Evolutionary conservation across 148 eudicot genomes (phyloP).

Genomic region (Vaccinium myrtillus): DNA sequence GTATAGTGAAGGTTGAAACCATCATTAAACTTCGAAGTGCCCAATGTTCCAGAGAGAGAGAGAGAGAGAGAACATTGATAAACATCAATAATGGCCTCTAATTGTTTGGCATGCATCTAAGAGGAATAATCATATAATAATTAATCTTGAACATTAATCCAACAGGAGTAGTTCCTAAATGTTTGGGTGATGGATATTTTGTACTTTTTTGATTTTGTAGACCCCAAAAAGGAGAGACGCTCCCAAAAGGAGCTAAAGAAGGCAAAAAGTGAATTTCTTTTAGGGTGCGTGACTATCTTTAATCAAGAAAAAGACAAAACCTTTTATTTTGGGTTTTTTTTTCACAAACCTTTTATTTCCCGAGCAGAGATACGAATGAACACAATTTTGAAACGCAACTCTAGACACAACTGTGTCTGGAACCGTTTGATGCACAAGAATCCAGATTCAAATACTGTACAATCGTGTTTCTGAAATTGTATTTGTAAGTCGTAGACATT

Average conservation of each 20-base stretch:
- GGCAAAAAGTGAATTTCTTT: conserved; percentile 2
- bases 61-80: background rate
- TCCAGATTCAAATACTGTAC: background rate
- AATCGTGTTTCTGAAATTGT: background rate
- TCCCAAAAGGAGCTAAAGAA: background rate
- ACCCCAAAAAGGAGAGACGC: background rate
- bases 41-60: background rate
- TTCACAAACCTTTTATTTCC: background rate
- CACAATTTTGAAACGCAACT: background rate
- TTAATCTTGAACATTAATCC: background rate
- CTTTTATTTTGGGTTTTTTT: background rate
- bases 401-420: background rate
- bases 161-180: background rate
- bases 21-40: background rate
- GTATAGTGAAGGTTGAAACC: background rate
- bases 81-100: background rate
- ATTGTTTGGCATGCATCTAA: background rate
- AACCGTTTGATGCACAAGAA: background rate
- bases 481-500: too few species aligned
- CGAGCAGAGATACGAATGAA: background rate
- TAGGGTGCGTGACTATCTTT: background rate
- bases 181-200: background rate
- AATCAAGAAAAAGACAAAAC: background rate
- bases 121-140: background rate
- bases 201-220: background rate